Evolutionary conservation across 371 early-diverging fungal genomes (phyloP), one percentile per base, ranked within the genome.

Genomic region (Amoeboradix gromovi): DNA sequence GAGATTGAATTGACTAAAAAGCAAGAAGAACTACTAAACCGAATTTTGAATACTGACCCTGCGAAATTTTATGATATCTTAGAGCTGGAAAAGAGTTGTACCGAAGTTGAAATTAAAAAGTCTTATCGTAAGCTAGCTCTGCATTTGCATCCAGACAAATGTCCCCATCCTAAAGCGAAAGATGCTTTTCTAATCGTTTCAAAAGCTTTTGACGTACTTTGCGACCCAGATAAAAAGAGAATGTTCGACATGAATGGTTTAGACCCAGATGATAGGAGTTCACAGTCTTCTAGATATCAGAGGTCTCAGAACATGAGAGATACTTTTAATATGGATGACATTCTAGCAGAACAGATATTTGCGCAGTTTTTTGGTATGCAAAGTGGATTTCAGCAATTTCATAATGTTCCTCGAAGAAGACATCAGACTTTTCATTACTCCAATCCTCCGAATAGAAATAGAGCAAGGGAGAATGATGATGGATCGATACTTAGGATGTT

Each of bases 81-180:
- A 12, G 88, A 84, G 5, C 70, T 87, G 17, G 74, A 77, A 27
- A 77, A 83, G 27, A 30, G 66, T 1, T 69, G 65, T 74, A 74
- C 28, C 73, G 78, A 29, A 74, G 78, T 68, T 28, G 86, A 87
- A 17, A 85, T 89, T 68, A 84, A 82, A 72, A 84, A 82, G 71
- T 85, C 87, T 1, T 91, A 86, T 73, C 82, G 85, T n/a, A 80
- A 79, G 69, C 77, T 85, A 31, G 89, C 88, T 1, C 75, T 89
- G 66, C 77, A 84, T 76, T 83, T 86, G 75, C 92, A 92, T 74
- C 92, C 92, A 28, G 89, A 88, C 76, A 84, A 48, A 48, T 48
- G 48, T 48, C 12, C 48, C 5, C 12, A 48, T 48, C 48, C 48
- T 22, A 48, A 22, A 22, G 48, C 48, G 12, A 48, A 48, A 48